Evolutionary conservation across 2,329 filamentous ascomycete species (phyloP).

Genomic region (Aspergillus arachidicola): DNA sequence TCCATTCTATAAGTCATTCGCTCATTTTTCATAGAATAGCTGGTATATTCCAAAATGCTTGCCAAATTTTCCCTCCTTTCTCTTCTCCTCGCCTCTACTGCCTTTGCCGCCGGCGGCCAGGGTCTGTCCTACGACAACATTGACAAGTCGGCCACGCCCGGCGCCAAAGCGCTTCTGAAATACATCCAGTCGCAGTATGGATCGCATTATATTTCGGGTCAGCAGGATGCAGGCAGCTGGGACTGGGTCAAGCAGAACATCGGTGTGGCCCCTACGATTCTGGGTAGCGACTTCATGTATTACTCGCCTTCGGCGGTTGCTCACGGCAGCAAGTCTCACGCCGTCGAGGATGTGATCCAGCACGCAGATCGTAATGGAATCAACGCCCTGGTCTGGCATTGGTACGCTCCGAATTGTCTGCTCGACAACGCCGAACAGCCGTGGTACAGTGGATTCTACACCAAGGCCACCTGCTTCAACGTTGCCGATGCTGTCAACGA

Average conservation of each 20-base stretch:
- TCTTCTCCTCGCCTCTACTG: conserved; percentile 1
- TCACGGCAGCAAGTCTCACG: conserved; percentile 4
- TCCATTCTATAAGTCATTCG: neutral
- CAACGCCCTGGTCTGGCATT: conserved; percentile 16
- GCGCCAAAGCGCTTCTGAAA: conserved; percentile 3
- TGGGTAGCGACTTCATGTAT: conserved; percentile 12
- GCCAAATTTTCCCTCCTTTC: neutral
- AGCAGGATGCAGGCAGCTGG: conserved; percentile 3
- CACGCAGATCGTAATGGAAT: conserved; percentile 8
- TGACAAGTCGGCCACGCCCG: neutral
- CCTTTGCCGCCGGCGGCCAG: neutral
- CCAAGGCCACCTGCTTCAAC: conserved; percentile 14
- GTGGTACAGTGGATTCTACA: conserved; percentile 15
- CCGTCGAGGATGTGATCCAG: conserved; percentile 13
- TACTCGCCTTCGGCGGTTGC: conserved; percentile 3
- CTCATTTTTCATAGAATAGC: neutral
- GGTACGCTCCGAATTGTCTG: conserved; percentile 10
- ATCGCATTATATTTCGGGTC: neutral
- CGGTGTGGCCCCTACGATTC: neutral
- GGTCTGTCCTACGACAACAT: conserved; percentile 6
- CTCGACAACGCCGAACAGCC: conserved; percentile 3
- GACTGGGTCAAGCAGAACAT: conserved; percentile 10
- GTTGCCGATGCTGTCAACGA: conserved; percentile 1
- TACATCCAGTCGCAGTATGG: conserved; percentile 6
- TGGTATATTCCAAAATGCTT: conserved; percentile 4